phyloP scores from a whole-genome alignment of 768 basidiomycete genomes.

The Amanita exitialis region DNA sequence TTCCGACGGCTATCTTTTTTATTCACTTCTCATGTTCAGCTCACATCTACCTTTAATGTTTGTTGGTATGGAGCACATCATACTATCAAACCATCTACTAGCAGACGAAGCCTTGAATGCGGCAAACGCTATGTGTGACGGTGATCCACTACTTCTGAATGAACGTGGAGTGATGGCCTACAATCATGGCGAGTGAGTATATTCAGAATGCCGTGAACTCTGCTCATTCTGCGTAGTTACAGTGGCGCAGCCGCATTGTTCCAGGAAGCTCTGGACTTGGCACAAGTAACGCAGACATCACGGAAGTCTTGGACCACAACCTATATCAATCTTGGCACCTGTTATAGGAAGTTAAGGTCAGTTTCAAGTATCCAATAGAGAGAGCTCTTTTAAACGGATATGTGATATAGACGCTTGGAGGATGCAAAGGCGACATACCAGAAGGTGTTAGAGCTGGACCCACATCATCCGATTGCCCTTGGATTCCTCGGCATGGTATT shows the following conservation, averaged over 20 bases:
- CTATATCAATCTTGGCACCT: slow-evolving; percentile 88
- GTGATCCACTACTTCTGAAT: slow-evolving; percentile 84
- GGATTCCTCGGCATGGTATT: slow-evolving; percentile 86
- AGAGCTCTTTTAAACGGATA: not conserved
- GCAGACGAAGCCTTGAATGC: slow-evolving; percentile 88
- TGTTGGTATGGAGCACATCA: slow-evolving; percentile 97
- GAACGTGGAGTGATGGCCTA: slow-evolving; percentile 92
- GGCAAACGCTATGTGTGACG: slow-evolving; percentile 70
- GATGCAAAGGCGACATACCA: slow-evolving; percentile 69
- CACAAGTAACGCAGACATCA: slow-evolving; percentile 77
- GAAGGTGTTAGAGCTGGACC: slow-evolving; percentile 78
- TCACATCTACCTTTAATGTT: slow-evolving; percentile 92
- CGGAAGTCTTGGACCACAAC: slow-evolving; percentile 83
- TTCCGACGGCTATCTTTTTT: not conserved
- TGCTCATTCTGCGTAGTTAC: slow-evolving; percentile 38
- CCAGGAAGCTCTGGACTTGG: slow-evolving; percentile 65
- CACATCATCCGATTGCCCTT: slow-evolving; percentile 72
- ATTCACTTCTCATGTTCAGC: slow-evolving; percentile 28
- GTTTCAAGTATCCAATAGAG: slow-evolving; percentile 13
- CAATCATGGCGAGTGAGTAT: slow-evolving; percentile 68
- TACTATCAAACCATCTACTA: slow-evolving; percentile 67
- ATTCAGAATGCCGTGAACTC: not conserved
- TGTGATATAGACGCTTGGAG: slow-evolving; percentile 30
- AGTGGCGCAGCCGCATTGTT: slow-evolving; percentile 64
- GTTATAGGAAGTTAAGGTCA: slow-evolving; percentile 71